These are phyloP conservation scores for Glycine soja DNA, from an alignment of 306 rosid genomes.

Conservation along the genomic window DNA sequence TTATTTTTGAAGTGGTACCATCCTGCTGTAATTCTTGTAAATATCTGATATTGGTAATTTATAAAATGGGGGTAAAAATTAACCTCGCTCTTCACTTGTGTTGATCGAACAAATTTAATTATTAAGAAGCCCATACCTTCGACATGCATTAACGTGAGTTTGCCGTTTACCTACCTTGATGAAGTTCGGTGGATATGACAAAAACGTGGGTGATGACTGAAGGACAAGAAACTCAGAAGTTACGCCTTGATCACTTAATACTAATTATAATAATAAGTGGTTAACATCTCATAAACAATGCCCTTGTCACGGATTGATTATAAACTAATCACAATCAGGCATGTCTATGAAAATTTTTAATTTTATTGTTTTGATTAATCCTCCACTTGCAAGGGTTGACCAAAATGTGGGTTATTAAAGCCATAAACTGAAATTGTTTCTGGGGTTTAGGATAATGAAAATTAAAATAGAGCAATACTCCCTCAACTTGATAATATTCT, in stretches of 20 bases:
- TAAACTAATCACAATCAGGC: slow-evolving; percentile 23
- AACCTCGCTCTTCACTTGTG: no score
- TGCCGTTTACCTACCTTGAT: no score
- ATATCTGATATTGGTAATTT: no score
- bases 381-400: slow-evolving; percentile 51
- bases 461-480: neutral
- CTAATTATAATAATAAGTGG: neutral
- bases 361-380: no score
- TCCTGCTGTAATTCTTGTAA: no score
- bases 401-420: slow-evolving; percentile 30
- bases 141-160: no score
- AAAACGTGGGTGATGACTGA: neutral
- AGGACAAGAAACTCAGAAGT: neutral
- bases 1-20: no score
- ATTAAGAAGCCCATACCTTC: no score
- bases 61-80: no score
- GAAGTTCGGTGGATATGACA: neutral
- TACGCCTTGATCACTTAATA: neutral
- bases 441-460: neutral
- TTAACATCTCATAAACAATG: slow-evolving; percentile 33
- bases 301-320: slow-evolving; percentile 7
- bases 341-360: no score
- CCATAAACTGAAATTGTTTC: slow-evolving; percentile 19
- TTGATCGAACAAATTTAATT: no score
- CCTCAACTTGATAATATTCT: slow-evolving; percentile 28